These are phyloP conservation scores for Nicotiana paniculata DNA, from an alignment of 257 asterid genomes.

Conservation along the genomic window DNA sequence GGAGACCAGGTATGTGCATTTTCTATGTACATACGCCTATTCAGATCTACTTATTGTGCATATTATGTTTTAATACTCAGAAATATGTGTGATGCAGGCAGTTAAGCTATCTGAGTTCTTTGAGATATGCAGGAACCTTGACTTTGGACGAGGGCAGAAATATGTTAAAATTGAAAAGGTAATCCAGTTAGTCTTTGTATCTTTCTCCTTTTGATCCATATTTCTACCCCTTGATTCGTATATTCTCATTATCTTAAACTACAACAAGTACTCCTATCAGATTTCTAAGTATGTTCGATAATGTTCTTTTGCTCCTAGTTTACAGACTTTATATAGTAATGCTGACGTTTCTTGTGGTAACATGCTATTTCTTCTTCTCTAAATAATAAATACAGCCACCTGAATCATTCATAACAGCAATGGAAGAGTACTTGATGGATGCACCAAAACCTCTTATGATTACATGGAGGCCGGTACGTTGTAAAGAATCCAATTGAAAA, in stretches of 20 bases:
- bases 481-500: too few relatives aligned
- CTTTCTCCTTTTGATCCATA: neutral
- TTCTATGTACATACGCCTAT: neutral
- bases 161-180: slow-evolving; percentile 74
- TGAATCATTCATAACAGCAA: slow-evolving; percentile 44
- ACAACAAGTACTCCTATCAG: slow-evolving; percentile 10
- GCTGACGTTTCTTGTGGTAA: neutral
- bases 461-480: slow-evolving; percentile 50
- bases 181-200: neutral
- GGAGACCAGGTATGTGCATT: slow-evolving; percentile 46
- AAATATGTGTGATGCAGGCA: slow-evolving; percentile 38
- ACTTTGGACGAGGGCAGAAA: slow-evolving; percentile 61
- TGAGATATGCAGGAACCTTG: slow-evolving; percentile 70
- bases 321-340: neutral
- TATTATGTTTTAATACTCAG: neutral
- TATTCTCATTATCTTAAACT: slow-evolving; percentile 15
- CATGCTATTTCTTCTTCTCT: neutral
- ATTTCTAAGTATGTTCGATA: neutral
- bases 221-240: neutral
- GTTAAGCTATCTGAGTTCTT: slow-evolving; percentile 60
- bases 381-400: slow-evolving; percentile 33
- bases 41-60: neutral
- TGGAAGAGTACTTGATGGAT: slow-evolving; percentile 74
- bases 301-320: neutral
- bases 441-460: slow-evolving; percentile 58